Conservation (phyloP, 306 rosid genomes). For the Styphnolobium japonicum region DNA sequence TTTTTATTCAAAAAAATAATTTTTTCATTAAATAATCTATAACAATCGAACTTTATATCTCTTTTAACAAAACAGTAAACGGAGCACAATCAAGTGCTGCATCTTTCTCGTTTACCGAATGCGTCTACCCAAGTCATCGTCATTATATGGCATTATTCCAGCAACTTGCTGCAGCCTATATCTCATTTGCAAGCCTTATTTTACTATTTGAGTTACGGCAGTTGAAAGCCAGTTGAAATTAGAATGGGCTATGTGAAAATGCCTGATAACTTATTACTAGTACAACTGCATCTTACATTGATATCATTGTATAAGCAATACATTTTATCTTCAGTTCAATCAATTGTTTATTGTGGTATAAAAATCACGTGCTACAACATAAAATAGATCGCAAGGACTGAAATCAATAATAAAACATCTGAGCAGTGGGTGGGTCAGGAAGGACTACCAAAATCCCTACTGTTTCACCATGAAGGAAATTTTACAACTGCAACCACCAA, state of each 20-base stretch:
- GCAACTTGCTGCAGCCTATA: background rate
- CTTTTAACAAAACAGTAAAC: background rate
- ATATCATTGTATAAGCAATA: constrained; percentile 18
- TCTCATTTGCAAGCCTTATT: background rate
- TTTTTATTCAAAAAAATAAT: too few species aligned
- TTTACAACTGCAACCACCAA: constrained; percentile 95
- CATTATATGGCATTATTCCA: background rate
- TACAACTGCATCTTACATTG: constrained; percentile 10
- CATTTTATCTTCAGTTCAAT: constrained; percentile 9
- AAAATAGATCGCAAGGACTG: background rate
- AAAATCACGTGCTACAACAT: background rate
- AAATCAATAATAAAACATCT: background rate
- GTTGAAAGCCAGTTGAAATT: background rate
- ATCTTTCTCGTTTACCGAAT: background rate
- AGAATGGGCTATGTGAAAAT: constrained; percentile 13
- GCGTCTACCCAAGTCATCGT: background rate
- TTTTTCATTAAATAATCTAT: too few species aligned
- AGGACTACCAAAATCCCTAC: constrained; percentile 26
- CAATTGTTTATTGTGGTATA: background rate
- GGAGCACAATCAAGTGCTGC: background rate
- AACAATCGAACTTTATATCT: too few species aligned
- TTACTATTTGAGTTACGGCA: background rate
- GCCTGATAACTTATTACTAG: constrained; percentile 18
- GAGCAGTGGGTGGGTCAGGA: constrained; percentile 1
- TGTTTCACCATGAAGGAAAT: constrained; percentile 91